phyloP scores from a whole-genome alignment of 2,329 filamentous ascomycete genomes.

The Apiospora rasikravindrae region DNA sequence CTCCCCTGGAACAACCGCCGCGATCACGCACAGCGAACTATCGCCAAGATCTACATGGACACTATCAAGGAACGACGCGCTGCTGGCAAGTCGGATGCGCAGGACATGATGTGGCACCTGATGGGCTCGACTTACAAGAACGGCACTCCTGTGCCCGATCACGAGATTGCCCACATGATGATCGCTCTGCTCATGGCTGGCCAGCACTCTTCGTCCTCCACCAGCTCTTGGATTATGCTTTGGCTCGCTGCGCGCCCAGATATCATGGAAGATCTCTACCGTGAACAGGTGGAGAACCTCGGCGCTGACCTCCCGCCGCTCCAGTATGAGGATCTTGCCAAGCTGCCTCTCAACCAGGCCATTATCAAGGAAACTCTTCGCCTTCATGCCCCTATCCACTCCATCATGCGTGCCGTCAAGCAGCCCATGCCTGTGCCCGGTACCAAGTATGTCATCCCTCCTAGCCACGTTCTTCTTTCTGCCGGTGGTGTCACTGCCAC shows the following conservation, averaged over 20 bases:
- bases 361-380: conserved; percentile 92
- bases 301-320: conserved; percentile 77
- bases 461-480: conserved; percentile 80
- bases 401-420: conserved; percentile 92
- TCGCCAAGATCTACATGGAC: conserved; percentile 82
- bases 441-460: conserved; percentile 82
- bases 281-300: conserved; percentile 78
- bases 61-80: conserved; percentile 76
- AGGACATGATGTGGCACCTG: conserved; percentile 89
- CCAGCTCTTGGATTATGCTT: conserved; percentile 83
- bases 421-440: conserved; percentile 82
- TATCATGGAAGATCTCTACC: conserved; percentile 79
- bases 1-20: conserved; percentile 87
- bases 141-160: conserved; percentile 76
- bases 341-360: conserved; percentile 80
- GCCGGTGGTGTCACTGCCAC: conserved; percentile 82
- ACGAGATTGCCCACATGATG: conserved; percentile 91
- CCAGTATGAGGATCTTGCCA: conserved; percentile 77
- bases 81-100: conserved; percentile 53
- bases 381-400: conserved; percentile 91
- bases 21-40: conserved; percentile 78
- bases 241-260: conserved; percentile 79
- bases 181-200: conserved; percentile 92
- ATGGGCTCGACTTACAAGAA: conserved; percentile 89
- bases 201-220: conserved; percentile 87